Conservation (phyloP, 768 basidiomycete species). For the Strobilomyces dryophilus region DNA sequence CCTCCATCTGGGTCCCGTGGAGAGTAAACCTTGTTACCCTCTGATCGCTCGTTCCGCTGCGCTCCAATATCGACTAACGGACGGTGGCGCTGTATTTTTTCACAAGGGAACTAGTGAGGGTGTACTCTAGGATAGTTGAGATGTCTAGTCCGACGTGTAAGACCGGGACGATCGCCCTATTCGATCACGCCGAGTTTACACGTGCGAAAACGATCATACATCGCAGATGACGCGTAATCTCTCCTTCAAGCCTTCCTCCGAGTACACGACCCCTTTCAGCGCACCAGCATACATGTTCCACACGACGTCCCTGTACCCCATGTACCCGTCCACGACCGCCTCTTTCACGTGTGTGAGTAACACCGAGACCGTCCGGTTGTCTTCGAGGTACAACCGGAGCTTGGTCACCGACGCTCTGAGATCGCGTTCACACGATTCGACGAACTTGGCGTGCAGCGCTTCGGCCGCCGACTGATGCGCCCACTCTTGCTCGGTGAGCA, state of each 20-base stretch:
- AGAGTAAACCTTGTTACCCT: slow-evolving; percentile 31
- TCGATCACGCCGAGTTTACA: background rate
- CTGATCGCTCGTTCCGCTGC: slow-evolving; percentile 50
- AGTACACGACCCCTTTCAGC: slow-evolving; percentile 32
- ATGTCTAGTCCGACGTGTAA: background rate
- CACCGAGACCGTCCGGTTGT: slow-evolving; percentile 72
- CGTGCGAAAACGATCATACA: slow-evolving; percentile 2
- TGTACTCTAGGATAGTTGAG: slow-evolving; percentile 42
- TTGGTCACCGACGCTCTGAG: slow-evolving; percentile 52
- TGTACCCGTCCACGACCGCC: slow-evolving; percentile 70
- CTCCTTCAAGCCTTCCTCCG: slow-evolving; percentile 36
- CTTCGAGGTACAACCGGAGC: slow-evolving; percentile 75
- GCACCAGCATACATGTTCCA: slow-evolving; percentile 43
- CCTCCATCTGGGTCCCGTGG: slow-evolving; percentile 53
- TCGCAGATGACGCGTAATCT: slow-evolving; percentile 37
- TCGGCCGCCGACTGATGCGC: slow-evolving; percentile 48
- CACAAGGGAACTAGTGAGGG: slow-evolving; percentile 65
- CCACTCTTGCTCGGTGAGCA: slow-evolving; percentile 41
- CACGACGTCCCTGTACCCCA: slow-evolving; percentile 63
- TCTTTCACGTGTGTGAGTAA: slow-evolving; percentile 75
- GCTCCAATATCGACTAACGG: slow-evolving; percentile 69
- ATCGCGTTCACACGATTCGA: slow-evolving; percentile 49
- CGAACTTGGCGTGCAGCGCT: slow-evolving; percentile 52
- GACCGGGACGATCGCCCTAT: no score
- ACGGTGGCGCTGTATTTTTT: slow-evolving; percentile 63